Base-by-base conservation (phyloP, 179 eudicot genomes). In the Silene coronaria region DNA sequence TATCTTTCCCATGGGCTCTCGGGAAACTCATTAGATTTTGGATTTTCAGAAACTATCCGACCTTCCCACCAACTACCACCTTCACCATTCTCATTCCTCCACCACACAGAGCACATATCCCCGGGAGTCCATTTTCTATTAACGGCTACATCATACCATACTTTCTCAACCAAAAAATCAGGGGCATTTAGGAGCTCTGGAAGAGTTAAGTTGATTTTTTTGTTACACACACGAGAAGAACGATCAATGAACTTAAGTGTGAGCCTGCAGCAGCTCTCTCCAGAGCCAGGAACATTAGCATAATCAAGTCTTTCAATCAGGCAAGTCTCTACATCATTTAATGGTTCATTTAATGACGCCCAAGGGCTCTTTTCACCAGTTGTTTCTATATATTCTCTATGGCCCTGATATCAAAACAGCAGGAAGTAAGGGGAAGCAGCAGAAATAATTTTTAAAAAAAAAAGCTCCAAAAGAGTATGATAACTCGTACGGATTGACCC, bases 31-130 rank as follows among this genome's bases (percentile, higher is more conserved):
- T 2, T 61, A 73, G 86, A 91, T 79, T 91, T 96, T 53, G 97
- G 83, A 75, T 81, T 83, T 65, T 82, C 84, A 73, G 75, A 71
- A 63, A 80, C 55, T 26, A 96, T 85, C 72, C 88, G 74, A 53
- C 99, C 99, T 36, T 89, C 91, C 99, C 99, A 96, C 99, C 97
- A 92, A 77, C 84, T 86, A 71, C 98, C 97, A 70, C 85, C 88
- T 78, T 89, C 92, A 72, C 81, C 90, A 3, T 80, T 80, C 53
- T 84, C 90, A 75, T 89, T 84, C 80, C 87, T 90, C 98, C 98
- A 94, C 98, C 98, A 94, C 42, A 94, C 97, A 77, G 83, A 83
- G 80, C 98, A 94, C 68, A 83, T 85, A 68, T 91, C 91, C 34
- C 91, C 86, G 28, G 77, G 80, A 42, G 82, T 78, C 98, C 98